Evolutionary conservation across 106 monocot genomes (phyloP).

Genomic region (Apostasia ramifera): DNA sequence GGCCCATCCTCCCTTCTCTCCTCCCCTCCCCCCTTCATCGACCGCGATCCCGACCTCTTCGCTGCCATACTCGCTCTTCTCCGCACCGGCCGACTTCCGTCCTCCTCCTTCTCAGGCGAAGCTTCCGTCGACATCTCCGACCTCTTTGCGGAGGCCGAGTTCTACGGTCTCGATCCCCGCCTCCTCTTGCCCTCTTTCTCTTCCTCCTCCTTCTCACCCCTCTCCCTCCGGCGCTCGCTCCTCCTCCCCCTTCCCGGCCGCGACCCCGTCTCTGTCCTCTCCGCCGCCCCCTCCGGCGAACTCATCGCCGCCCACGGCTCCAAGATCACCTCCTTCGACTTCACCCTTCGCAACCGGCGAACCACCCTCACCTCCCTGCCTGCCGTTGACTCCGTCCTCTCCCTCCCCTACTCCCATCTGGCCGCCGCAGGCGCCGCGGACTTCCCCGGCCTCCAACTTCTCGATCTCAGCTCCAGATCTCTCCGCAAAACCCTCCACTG

Average conservation of each 20-base stretch:
- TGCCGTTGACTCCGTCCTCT: conserved; percentile 46
- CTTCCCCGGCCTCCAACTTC: conserved; percentile 39
- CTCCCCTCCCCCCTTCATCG: conserved; percentile 38
- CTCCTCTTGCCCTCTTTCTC: conserved; percentile 16
- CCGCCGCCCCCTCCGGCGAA: conserved; percentile 20
- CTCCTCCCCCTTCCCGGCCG: conserved; percentile 36
- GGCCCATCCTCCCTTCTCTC: conserved; percentile 33
- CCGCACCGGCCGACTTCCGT: conserved; percentile 23
- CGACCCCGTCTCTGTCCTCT: conserved; percentile 25
- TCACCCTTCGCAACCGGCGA: conserved; percentile 26
- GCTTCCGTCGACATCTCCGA: conserved; percentile 17
- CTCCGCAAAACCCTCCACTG: conserved; percentile 30
- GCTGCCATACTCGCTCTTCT: conserved; percentile 32
- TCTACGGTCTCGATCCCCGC: conserved; percentile 31
- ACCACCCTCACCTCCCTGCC: conserved; percentile 51
- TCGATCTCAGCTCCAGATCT: conserved; percentile 21
- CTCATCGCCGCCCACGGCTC: conserved; percentile 39
- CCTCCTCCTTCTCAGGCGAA: conserved; percentile 4
- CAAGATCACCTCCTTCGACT: conserved; percentile 58
- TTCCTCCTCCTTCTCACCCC: conserved; percentile 23
- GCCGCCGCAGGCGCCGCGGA: conserved; percentile 44
- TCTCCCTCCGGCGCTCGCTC: conserved; percentile 18
- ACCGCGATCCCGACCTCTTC: conserved; percentile 58
- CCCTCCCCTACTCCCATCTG: conserved; percentile 10
- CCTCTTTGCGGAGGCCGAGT: conserved; percentile 35